A percentile compares a stretch with the other conserved stretches of the same genome.
Conservation (phyloP, 352 stramenopile species). For the Lagenidium sp. region DNA sequence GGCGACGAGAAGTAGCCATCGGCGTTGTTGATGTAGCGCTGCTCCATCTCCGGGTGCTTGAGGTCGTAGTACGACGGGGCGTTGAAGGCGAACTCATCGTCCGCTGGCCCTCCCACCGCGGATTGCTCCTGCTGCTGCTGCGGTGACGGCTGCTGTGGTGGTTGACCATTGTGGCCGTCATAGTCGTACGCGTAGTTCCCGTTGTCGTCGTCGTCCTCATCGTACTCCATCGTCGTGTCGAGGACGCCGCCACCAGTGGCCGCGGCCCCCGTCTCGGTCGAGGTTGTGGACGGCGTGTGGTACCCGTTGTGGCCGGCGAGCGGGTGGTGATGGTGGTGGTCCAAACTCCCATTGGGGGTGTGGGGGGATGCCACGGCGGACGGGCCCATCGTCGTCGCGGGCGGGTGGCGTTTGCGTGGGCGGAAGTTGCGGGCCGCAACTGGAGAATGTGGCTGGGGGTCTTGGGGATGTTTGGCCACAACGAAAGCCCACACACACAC, state of each 20-base stretch:
- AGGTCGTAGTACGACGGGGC: slow-evolving; percentile 80
- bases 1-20: slow-evolving; percentile 80
- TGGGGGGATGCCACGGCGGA: slow-evolving; percentile 5
- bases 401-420: background rate
- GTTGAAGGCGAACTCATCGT: slow-evolving; percentile 71
- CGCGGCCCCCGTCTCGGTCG: background rate
- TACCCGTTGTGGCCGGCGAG: no score
- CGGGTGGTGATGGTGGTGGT: no score
- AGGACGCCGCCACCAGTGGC: slow-evolving; percentile 1
- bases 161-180: no score
- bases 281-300: slow-evolving; percentile 4
- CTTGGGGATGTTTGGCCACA: no score
- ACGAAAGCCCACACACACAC: no score
- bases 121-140: slow-evolving; percentile 2
- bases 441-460: no score
- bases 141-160: no score
- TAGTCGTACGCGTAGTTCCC: no score
- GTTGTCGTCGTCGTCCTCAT: slow-evolving; percentile 19
- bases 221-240: slow-evolving; percentile 25
- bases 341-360: background rate
- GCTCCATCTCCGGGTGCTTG: slow-evolving; percentile 57
- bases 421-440: background rate
- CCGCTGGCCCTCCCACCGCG: no score
- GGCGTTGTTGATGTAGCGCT: slow-evolving; percentile 76
- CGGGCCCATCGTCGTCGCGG: background rate